A percentile compares a stretch with the other conserved stretches of the same genome.
These are phyloP conservation scores for Neonectria neomacrospora DNA, from an alignment of 2,329 filamentous ascomycete species.

Conservation along the genomic window DNA sequence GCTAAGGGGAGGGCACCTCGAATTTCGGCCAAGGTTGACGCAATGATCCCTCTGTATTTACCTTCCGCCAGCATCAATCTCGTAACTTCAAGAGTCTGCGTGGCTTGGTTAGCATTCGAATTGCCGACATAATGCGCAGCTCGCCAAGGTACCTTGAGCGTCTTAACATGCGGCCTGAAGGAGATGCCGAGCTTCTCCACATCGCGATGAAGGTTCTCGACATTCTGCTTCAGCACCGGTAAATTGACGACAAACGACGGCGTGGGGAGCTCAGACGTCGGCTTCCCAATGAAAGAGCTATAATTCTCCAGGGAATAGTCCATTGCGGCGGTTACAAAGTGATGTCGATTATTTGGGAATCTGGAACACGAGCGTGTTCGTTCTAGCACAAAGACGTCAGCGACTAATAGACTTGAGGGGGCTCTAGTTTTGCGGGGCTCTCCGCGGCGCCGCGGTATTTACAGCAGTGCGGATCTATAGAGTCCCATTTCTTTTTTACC, in stretches of 20 bases:
- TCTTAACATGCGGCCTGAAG: constrained; percentile 58
- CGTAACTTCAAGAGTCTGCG: constrained; percentile 50
- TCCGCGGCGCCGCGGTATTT: constrained; percentile 10
- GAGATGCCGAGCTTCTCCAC: constrained; percentile 51
- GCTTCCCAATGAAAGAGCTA: constrained; percentile 50
- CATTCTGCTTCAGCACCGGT: constrained; percentile 52
- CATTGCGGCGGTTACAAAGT: constrained; percentile 27
- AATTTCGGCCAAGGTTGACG: constrained; percentile 55
- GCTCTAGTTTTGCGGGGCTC: neutral
- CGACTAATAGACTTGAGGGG: constrained; percentile 2
- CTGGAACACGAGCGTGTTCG: neutral
- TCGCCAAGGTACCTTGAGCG: constrained; percentile 51
- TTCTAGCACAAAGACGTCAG: neutral
- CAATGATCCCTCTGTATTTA: constrained; percentile 51
- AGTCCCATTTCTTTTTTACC: constrained; percentile 17
- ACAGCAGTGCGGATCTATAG: neutral
- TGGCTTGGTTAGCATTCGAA: neutral
- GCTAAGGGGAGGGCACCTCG: constrained; percentile 52
- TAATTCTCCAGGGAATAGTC: constrained; percentile 45
- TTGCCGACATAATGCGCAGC: no score
- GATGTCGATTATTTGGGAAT: neutral
- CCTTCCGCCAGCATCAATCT: constrained; percentile 55
- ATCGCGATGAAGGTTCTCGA: constrained; percentile 50
- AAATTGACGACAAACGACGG: constrained; percentile 54
- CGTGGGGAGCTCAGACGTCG: constrained; percentile 50